phyloP scores from a whole-genome alignment of 2,329 filamentous ascomycete genomes.

The Exophiala sideris region DNA sequence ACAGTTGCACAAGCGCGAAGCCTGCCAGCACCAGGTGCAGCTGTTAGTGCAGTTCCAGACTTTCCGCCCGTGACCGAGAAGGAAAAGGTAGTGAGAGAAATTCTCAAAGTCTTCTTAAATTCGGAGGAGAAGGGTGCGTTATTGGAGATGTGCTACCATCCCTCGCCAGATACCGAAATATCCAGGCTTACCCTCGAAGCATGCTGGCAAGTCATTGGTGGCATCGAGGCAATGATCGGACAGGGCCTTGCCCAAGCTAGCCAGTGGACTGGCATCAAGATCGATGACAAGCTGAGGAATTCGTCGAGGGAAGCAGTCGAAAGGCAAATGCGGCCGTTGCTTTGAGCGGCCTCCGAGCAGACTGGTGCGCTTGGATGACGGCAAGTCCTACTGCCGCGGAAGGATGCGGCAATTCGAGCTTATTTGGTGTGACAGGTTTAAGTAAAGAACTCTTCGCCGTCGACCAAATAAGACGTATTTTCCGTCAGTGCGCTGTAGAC shows the following conservation, averaged over 20 bases:
- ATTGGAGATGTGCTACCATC: constrained; percentile 82
- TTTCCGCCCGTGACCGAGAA: constrained; percentile 63
- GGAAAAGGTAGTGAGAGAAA: constrained; percentile 59
- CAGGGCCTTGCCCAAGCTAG: constrained; percentile 67
- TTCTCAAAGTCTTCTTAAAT: constrained; percentile 44
- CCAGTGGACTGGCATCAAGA: constrained; percentile 61
- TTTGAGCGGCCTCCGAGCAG: not conserved
- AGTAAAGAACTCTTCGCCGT: constrained; percentile 15
- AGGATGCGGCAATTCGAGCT: not conserved
- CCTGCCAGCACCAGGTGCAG: constrained; percentile 60
- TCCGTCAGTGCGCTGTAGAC: constrained; percentile 36
- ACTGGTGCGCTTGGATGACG: not conserved
- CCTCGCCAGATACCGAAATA: constrained; percentile 64
- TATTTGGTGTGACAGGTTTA: not conserved
- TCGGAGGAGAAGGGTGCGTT: constrained; percentile 61
- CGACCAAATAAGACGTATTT: constrained; percentile 17
- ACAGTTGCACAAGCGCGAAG: constrained; percentile 58
- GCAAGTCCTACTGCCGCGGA: too few relatives aligned
- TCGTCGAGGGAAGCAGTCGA: constrained; percentile 10
- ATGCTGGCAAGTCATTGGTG: constrained; percentile 71
- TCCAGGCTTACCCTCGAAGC: constrained; percentile 57
- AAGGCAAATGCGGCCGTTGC: not conserved
- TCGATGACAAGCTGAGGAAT: constrained; percentile 42
- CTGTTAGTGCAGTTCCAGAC: constrained; percentile 74
- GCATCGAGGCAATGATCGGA: constrained; percentile 73